Evolutionary conservation across 1,284 basidiomycete species (phyloP), one percentile per base, ranked within the genome.

Genomic region (Lignosus rhinocerotis): DNA sequence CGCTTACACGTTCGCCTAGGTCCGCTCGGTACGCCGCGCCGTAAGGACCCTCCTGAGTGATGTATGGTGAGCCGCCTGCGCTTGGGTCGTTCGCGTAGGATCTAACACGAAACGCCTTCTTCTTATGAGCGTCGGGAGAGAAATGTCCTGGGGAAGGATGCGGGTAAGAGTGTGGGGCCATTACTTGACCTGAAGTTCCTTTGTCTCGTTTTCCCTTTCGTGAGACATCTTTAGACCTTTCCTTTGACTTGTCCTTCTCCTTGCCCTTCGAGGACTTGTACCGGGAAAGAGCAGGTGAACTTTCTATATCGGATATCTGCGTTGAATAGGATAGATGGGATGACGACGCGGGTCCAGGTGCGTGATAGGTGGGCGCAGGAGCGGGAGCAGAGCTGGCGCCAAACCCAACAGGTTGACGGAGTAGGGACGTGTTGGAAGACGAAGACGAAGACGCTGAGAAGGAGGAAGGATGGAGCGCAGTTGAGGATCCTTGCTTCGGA

Each of bases 361-460:
- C 53, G 7, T 58, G 51, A 31, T 65, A 63, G 2, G 60, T 53
- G 3, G 61, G 54, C 9, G 51, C 44, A 11, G 54, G 51, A 38
- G 49, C 36, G 2, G 59, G 45, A 36, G 49, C 42, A 11, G 58
- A 11, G 25, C 31, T 50, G 16, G 49, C 55, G 12, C 56, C 63
- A 32, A 66, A 66, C 12, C 61, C 66, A 6, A 67, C 60, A 10
- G 66, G 66, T 31, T 65, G 63, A 6, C 66, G 63, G 33, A 67
- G 56, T 2, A 66, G 33, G 12, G 62, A 55, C 17, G 61, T 34
- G 10, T 7, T 39, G 3, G 49, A 43, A n/a, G 51, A n/a, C n/a
- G n/a, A n/a, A n/a, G 7, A 17, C n/a, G 48, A 32, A 9, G 53
- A 31, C 8, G 49, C 6, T 33, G 56, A 53, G 17, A 32, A 47